Percentiles rank a stretch among this genome's conserved stretches.
phyloP scores from a whole-genome alignment of 2,329 filamentous ascomycete species.

The Colletotrichum incanum region DNA sequence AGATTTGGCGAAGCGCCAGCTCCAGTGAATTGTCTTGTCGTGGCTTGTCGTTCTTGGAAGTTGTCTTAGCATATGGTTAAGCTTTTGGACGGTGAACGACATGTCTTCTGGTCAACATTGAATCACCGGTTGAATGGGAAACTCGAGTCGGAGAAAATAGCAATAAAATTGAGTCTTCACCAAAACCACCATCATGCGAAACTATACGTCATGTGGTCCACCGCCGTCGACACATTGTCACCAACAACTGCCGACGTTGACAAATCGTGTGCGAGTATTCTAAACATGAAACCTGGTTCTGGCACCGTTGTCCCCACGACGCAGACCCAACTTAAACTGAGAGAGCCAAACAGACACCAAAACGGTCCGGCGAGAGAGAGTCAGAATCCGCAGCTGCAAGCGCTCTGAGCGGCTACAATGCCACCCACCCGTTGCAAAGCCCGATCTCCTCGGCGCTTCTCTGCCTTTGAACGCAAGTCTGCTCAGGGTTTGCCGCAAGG shows the following conservation, averaged over 20 bases:
- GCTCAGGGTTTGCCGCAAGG: constrained; percentile 30
- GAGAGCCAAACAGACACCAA: constrained; percentile 17
- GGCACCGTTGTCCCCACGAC: constrained; percentile 35
- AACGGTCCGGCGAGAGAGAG: constrained; percentile 12
- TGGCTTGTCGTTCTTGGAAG: constrained; percentile 23
- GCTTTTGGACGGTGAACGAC: constrained; percentile 24
- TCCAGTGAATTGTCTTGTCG: constrained; percentile 17
- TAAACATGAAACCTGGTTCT: constrained; percentile 41
- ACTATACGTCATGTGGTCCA: constrained; percentile 39
- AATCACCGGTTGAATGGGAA: not conserved
- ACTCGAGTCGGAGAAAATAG: constrained; percentile 9
- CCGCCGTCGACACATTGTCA: constrained; percentile 19
- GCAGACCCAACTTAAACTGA: constrained; percentile 31
- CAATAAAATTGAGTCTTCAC: not conserved
- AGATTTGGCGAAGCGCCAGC: constrained; percentile 24
- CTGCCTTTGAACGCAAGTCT: not conserved
- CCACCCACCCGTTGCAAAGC: constrained; percentile 5
- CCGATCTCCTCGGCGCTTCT: constrained; percentile 30
- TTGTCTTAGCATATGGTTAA: constrained; percentile 23
- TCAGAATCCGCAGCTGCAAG: constrained; percentile 37
- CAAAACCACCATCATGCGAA: not conserved
- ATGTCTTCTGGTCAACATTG: not conserved
- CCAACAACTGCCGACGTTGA: constrained; percentile 41
- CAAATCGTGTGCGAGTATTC: constrained; percentile 41
- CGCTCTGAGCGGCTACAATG: constrained; percentile 33